Conservation (phyloP, 164 flowering plant species). For the Nelumbo lutea region DNA sequence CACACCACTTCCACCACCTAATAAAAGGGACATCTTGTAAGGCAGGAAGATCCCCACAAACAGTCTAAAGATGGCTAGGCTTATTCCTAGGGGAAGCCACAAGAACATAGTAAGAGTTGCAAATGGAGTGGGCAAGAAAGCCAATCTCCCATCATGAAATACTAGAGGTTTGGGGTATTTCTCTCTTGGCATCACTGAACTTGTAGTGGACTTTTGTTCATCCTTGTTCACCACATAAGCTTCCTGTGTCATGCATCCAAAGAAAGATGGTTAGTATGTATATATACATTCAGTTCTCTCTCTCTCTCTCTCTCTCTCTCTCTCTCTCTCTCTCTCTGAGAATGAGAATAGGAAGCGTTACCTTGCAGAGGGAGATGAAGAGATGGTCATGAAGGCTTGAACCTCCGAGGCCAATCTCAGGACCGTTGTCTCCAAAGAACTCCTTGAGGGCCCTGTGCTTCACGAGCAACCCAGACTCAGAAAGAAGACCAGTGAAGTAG, state of each 20-base stretch:
- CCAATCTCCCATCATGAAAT: constrained; percentile 89
- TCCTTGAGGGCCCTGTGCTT: constrained; percentile 62
- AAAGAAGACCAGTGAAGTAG: constrained; percentile 55
- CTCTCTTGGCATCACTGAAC: constrained; percentile 43
- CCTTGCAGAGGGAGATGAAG: constrained; percentile 82
- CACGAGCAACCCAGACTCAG: constrained; percentile 49
- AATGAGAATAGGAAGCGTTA: constrained; percentile 11
- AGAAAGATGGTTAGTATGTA: not conserved
- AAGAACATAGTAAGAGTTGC: constrained; percentile 70
- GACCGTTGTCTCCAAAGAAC: constrained; percentile 48
- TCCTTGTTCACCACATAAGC: constrained; percentile 56
- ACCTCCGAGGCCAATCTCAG: constrained; percentile 68
- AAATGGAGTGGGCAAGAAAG: constrained; percentile 71
- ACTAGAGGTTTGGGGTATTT: constrained; percentile 74
- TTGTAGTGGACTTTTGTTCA: constrained; percentile 25
- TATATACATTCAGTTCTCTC: not conserved
- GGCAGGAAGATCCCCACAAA: constrained; percentile 51
- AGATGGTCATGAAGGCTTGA: constrained; percentile 41
- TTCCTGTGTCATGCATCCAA: constrained; percentile 33
- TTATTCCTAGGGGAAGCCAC: constrained; percentile 74
- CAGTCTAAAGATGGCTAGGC: constrained; percentile 50
- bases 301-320: not conserved
- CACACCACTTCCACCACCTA: constrained; percentile 40
- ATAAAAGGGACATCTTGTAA: constrained; percentile 25
- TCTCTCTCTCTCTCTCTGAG: not conserved